Conservation (phyloP, 78 protist genomes). For the Dictyostelium brefeldianum region DNA sequence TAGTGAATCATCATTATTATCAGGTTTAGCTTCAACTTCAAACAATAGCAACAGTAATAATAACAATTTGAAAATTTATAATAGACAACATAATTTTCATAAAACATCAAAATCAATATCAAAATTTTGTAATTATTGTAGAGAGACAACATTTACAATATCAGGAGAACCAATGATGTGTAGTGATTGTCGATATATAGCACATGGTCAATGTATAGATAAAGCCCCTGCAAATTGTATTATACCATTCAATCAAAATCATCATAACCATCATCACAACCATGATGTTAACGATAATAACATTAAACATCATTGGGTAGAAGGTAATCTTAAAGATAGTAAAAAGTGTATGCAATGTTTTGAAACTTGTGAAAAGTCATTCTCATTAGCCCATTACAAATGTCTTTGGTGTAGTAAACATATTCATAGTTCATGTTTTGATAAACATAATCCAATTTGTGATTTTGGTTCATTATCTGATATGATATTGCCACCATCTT, state of each 20-base stretch:
- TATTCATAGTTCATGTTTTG: conserved; percentile 35
- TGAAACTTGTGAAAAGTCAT: conserved; percentile 15
- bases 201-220: conserved; percentile 33
- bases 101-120: conserved; percentile 24
- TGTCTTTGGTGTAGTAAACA: conserved; percentile 63
- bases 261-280: not conserved
- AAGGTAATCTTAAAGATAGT: conserved; percentile 56
- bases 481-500: conserved; percentile 52
- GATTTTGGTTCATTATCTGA: conserved; percentile 38
- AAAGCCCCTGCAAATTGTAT: conserved; percentile 34
- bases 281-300: not conserved
- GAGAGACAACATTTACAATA: conserved; percentile 65
- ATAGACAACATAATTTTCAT: conserved; percentile 30
- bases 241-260: not conserved
- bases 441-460: conserved; percentile 46
- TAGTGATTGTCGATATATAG: conserved; percentile 55
- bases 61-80: not conserved
- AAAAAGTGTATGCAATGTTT: conserved; percentile 47
- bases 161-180: conserved; percentile 2
- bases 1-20: not conserved
- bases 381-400: conserved; percentile 59
- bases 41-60: not conserved
- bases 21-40: not conserved
- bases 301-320: conserved; percentile 62
- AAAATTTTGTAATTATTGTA: conserved; percentile 66